Conservation (phyloP, 169 alveolate species). For the Theileria luwenshuni region DNA sequence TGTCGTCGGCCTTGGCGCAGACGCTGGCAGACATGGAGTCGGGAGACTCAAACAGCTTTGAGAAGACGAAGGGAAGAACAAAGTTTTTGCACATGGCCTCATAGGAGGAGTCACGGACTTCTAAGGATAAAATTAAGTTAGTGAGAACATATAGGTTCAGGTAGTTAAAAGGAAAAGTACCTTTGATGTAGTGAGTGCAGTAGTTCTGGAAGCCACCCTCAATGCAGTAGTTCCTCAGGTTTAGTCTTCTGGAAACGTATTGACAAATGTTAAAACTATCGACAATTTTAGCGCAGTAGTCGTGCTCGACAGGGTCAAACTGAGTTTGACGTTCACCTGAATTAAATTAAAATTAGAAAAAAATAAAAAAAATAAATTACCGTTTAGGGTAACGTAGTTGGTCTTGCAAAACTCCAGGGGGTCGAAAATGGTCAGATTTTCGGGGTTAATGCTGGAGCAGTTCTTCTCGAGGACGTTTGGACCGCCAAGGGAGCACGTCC, state of each 20-base stretch:
- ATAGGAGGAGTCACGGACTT: slow-evolving; percentile 49
- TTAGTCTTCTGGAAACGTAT: slow-evolving; percentile 34
- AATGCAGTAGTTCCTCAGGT: slow-evolving; percentile 48
- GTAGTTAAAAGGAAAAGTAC: slow-evolving; percentile 18
- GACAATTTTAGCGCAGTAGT: slow-evolving; percentile 46
- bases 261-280: slow-evolving; percentile 63
- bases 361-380: slow-evolving; percentile 13
- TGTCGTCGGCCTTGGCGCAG: slow-evolving; percentile 47
- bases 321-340: slow-evolving; percentile 37
- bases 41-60: slow-evolving; percentile 21
- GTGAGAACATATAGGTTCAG: not conserved
- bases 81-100: slow-evolving; percentile 44
- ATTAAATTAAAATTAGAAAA: too few species aligned
- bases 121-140: slow-evolving; percentile 9
- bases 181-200: slow-evolving; percentile 44
- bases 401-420: slow-evolving; percentile 62
- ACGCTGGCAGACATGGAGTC: slow-evolving; percentile 30
- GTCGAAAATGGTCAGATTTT: slow-evolving; percentile 47
- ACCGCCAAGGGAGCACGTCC: slow-evolving; percentile 22
- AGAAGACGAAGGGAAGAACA: slow-evolving; percentile 57
- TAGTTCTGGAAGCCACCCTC: slow-evolving; percentile 68
- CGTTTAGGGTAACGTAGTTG: slow-evolving; percentile 18
- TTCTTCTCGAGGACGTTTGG: slow-evolving; percentile 22
- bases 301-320: slow-evolving; percentile 58
- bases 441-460: slow-evolving; percentile 54